A percentile compares a stretch with the other conserved stretches of the same genome.
Evolutionary conservation across 139 green algal genomes (phyloP).

Genomic region (Penium margaritaceum): DNA sequence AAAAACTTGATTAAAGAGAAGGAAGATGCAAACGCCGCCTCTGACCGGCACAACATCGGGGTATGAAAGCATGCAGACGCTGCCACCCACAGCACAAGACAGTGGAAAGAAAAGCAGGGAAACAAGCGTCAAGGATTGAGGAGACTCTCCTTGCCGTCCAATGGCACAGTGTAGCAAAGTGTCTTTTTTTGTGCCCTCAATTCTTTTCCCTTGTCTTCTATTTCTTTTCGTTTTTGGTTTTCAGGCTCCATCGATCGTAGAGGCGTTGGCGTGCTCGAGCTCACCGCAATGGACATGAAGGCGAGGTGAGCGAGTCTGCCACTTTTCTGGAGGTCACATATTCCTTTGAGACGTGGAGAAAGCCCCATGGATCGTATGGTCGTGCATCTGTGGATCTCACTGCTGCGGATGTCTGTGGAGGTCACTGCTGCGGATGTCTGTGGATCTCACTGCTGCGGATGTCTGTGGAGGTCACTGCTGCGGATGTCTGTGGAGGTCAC

Average conservation of each 20-base stretch:
- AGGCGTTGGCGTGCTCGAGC: slow-evolving; percentile 50
- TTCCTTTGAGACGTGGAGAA: no score
- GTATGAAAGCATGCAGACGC: no score
- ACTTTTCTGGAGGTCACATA: no score
- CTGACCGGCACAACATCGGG: no score
- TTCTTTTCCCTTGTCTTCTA: neutral
- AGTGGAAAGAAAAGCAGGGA: no score
- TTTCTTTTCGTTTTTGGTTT: neutral
- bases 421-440: neutral
- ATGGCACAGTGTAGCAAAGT: no score
- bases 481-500: neutral
- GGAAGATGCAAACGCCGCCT: no score
- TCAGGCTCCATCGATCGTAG: slow-evolving; percentile 37
- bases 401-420: no score
- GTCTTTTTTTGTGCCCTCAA: neutral
- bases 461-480: neutral
- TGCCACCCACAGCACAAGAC: neutral
- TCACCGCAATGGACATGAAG: slow-evolving; percentile 60
- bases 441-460: neutral
- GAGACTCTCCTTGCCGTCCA: no score
- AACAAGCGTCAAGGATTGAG: no score
- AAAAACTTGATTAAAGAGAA: no score
- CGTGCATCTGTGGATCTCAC: neutral
- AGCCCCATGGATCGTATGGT: no score
- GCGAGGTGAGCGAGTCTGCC: slow-evolving; percentile 45